Evolutionary conservation across 306 rosid genomes (phyloP).

Genomic region (Rosa chinensis): DNA sequence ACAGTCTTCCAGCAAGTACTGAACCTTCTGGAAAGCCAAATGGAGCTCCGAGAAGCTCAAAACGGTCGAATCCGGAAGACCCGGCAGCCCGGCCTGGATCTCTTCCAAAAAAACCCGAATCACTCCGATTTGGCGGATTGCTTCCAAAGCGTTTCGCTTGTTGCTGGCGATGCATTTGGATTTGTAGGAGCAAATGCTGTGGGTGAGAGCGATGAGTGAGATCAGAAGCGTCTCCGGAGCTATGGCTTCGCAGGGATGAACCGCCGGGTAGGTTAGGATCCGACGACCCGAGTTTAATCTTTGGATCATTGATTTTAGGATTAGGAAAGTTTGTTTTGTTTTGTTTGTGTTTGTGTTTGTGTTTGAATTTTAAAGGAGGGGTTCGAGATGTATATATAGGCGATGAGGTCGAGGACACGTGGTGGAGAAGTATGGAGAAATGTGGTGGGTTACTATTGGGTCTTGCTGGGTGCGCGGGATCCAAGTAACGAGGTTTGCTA

Average conservation of each 20-base stretch:
- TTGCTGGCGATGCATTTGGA: conserved; percentile 44
- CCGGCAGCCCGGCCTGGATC: conserved; percentile 23
- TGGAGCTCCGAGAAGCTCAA: conserved; percentile 68
- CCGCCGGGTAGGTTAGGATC: conserved; percentile 65
- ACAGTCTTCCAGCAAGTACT: conserved; percentile 54
- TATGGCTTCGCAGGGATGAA: conserved; percentile 51
- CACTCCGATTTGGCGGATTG: conserved; percentile 43
- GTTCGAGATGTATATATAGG: conserved; percentile 19
- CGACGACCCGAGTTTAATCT: conserved; percentile 52
- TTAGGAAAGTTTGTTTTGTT: background rate
- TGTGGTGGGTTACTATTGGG: conserved; percentile 9
- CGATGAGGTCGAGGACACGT: conserved; percentile 32
- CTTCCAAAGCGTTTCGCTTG: conserved; percentile 44
- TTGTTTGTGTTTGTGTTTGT: background rate
- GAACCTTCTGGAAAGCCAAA: conserved; percentile 61
- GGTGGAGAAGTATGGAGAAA: background rate
- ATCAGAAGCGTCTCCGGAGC: conserved; percentile 43
- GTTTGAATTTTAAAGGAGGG: background rate
- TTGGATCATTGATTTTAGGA: conserved; percentile 37
- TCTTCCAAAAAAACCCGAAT: conserved; percentile 61
- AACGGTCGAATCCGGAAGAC: conserved; percentile 31
- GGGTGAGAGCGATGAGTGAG: conserved; percentile 45
- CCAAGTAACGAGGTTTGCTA: background rate
- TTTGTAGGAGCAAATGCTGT: conserved; percentile 36
- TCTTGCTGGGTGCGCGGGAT: background rate